Evolutionary conservation across 306 rosid species (phyloP), one percentile per base, ranked within the genome.

Genomic region (Begonia loranthoides): DNA sequence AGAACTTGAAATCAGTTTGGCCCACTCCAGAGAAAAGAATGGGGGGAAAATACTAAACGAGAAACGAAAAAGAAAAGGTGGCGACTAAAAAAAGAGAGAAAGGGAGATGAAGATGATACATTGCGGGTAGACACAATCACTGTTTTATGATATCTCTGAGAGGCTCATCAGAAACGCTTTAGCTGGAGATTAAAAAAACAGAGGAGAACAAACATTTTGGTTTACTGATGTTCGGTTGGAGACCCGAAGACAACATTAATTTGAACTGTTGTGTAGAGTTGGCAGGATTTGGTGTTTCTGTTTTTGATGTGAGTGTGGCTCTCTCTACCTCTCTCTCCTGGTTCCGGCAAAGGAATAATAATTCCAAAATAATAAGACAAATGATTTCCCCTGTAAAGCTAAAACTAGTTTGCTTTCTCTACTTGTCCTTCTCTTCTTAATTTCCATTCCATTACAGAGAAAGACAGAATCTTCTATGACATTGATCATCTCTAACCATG

Each of bases 191-290:
- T 52, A 63, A 54, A 15, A 50, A 45, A 47, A 60, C 66, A 68
- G 48, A 28, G 17, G 54, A 50, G 22, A 19, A 50, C 54, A 57
- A 62, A 59, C 61, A 64, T 64, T 66, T 59, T 17, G 52, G 47
- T 24, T 44, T 50, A 50, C 28, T 65, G 50, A 52, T 71, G 24
- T 63, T 19, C 3, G 22, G 22, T 19, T 19, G 22, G 22, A 28
- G 36, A 28, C 54, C 41, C 77, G 68, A 84, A 69, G 97, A 89
- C 89, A 82, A 63, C 77, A 52, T 50, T 50, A 70, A 79, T 81
- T 79, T 69, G 82, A 73, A 73, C 51, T 66, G 14, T n/a, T 10
- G 47, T 11, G 74, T n/a, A 65, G 70, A 64, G n/a, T n/a, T n/a
- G n/a, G n/a, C n/a, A n/a, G n/a, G n/a, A 17, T 46, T 50, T 60